Percentiles rank a stretch among this genome's conserved stretches.
Evolutionary conservation across 805 yeast genomes (phyloP).

Genomic region (Kodamaea nitidulidarum): DNA sequence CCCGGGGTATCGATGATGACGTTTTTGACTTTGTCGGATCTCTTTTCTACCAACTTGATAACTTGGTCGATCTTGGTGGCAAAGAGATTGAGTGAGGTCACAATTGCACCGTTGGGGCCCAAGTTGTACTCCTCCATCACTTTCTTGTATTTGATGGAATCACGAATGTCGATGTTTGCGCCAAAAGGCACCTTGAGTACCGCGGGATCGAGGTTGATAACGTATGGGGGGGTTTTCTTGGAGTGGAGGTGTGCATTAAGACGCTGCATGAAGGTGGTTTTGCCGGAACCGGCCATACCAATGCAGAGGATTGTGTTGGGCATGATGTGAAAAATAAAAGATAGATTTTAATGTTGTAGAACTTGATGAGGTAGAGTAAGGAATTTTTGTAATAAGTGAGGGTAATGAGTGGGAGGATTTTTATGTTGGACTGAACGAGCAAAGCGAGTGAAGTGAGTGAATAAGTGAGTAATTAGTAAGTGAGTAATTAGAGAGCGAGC

Average conservation of each 20-base stretch:
- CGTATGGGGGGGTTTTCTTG: slow-evolving; percentile 75
- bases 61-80: slow-evolving; percentile 97
- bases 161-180: slow-evolving; percentile 92
- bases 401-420: no score
- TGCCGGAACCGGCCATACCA: slow-evolving; percentile 72
- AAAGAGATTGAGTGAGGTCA: slow-evolving; percentile 87
- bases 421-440: no score
- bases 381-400: no score
- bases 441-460: no score
- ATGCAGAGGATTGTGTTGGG: slow-evolving; percentile 44
- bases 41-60: slow-evolving; percentile 75
- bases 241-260: slow-evolving; percentile 84
- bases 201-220: slow-evolving; percentile 93
- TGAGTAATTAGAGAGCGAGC: no score
- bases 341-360: neutral
- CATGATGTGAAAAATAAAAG: slow-evolving; percentile 1
- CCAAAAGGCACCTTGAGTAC: slow-evolving; percentile 91
- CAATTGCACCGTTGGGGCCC: slow-evolving; percentile 98
- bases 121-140: slow-evolving; percentile 93
- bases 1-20: slow-evolving; percentile 97
- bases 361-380: no score
- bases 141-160: slow-evolving; percentile 89
- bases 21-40: slow-evolving; percentile 53
- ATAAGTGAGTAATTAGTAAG: no score
- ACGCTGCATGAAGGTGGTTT: slow-evolving; percentile 96